Evolutionary conservation across 495 filamentous ascomycete genomes (phyloP).

Genomic region (Penicillium psychrofluorescens): DNA sequence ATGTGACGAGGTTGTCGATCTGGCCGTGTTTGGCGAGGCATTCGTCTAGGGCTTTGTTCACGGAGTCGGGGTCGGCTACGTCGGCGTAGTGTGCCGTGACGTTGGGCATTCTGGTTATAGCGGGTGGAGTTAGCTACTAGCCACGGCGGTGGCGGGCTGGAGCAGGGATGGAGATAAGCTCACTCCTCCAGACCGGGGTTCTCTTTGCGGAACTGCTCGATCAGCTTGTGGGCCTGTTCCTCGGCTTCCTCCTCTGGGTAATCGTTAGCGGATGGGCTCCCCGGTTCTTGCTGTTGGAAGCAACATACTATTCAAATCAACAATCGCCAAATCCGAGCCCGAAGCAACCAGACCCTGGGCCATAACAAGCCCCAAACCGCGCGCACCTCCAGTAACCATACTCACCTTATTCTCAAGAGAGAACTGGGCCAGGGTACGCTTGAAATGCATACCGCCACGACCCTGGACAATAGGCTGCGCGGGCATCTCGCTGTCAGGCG

Average conservation of each 20-base stretch:
- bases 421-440: conserved; percentile 66
- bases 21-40: conserved; percentile 65
- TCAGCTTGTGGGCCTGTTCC: conserved; percentile 61
- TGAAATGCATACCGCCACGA: conserved; percentile 61
- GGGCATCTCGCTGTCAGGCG: conserved; percentile 61
- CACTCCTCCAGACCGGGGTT: conserved; percentile 70
- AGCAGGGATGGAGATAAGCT: conserved; percentile 8
- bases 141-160: background rate
- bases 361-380: conserved; percentile 87
- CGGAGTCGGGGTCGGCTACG: conserved; percentile 70
- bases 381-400: conserved; percentile 78
- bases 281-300: background rate
- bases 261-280: conserved; percentile 4
- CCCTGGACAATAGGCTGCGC: conserved; percentile 59
- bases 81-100: conserved; percentile 88
- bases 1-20: conserved; percentile 89
- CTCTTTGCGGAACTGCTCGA: conserved; percentile 65
- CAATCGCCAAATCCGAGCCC: conserved; percentile 84
- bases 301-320: conserved; percentile 80
- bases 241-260: conserved; percentile 72
- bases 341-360: conserved; percentile 78
- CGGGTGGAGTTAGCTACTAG: background rate
- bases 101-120: conserved; percentile 52
- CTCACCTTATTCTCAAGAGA: conserved; percentile 71
- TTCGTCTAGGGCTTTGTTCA: conserved; percentile 62